A percentile compares a stretch with the other conserved stretches of the same genome.
phyloP scores from a whole-genome alignment of 805 yeast species.

The Cyberlindnera mrakii region DNA sequence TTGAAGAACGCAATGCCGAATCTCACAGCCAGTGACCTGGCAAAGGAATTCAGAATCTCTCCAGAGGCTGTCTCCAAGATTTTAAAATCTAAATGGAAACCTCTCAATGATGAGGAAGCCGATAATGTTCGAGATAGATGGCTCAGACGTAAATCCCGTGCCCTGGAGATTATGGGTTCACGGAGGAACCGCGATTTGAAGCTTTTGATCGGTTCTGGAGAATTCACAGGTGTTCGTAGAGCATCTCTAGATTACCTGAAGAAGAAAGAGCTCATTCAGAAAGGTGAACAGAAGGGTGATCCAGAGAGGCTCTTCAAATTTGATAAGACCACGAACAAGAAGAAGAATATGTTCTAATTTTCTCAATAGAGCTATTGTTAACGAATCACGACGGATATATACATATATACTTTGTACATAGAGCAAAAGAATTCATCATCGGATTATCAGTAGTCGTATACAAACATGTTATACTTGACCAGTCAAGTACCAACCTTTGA shows the following conservation, averaged over 20 bases:
- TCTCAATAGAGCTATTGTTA: background rate
- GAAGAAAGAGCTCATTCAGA: background rate
- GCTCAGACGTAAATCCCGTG: slow-evolving; percentile 39
- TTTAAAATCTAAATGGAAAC: slow-evolving; percentile 70
- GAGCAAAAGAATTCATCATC: too few species aligned
- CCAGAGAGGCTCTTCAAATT: slow-evolving; percentile 9
- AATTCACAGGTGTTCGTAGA: background rate
- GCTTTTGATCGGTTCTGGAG: background rate
- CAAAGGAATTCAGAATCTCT: slow-evolving; percentile 60
- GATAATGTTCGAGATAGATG: slow-evolving; percentile 44
- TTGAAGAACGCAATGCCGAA: slow-evolving; percentile 54
- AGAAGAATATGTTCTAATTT: slow-evolving; percentile 1
- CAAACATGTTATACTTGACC: slow-evolving; percentile 25
- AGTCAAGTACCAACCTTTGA: slow-evolving; percentile 35
- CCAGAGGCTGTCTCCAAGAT: slow-evolving; percentile 83
- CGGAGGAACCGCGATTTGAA: slow-evolving; percentile 3
- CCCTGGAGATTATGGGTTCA: slow-evolving; percentile 17
- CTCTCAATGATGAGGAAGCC: slow-evolving; percentile 45
- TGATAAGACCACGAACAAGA: slow-evolving; percentile 4
- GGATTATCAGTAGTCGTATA: background rate
- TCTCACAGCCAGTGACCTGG: slow-evolving; percentile 52
- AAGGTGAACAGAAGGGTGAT: slow-evolving; percentile 6
- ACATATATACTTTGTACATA: background rate
- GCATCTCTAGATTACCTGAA: background rate
- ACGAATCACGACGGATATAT: background rate